phyloP scores from a whole-genome alignment of 371 early-diverging fungal genomes.

The Synchytrium microbalum region DNA sequence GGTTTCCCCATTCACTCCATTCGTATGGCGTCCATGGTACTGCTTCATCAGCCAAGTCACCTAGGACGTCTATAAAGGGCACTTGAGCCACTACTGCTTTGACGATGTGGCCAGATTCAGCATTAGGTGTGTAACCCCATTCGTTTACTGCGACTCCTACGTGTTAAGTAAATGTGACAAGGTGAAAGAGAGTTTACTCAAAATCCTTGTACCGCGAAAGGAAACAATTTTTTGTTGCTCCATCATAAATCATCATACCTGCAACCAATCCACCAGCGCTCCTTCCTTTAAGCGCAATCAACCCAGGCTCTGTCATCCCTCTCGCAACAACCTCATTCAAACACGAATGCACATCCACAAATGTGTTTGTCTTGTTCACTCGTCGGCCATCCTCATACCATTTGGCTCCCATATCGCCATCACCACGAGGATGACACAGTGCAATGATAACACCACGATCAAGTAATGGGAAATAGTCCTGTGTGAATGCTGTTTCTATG shows the following conservation, averaged over 20 bases:
- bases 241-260: slow-evolving; percentile 23
- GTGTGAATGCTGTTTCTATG: slow-evolving; percentile 26
- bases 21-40: slow-evolving; percentile 54
- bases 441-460: slow-evolving; percentile 35
- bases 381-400: slow-evolving; percentile 45
- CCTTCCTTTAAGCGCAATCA: slow-evolving; percentile 34
- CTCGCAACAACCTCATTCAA: slow-evolving; percentile 24
- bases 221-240: too few relatives aligned
- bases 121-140: not conserved
- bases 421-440: slow-evolving; percentile 47
- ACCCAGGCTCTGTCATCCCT: slow-evolving; percentile 6
- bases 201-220: too few relatives aligned
- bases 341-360: slow-evolving; percentile 37
- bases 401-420: slow-evolving; percentile 37
- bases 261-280: slow-evolving; percentile 50
- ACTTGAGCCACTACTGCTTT: slow-evolving; percentile 41
- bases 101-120: slow-evolving; percentile 11
- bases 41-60: slow-evolving; percentile 37
- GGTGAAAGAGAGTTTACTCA: too few relatives aligned
- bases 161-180: too few relatives aligned
- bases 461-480: slow-evolving; percentile 28
- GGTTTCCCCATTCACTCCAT: slow-evolving; percentile 49
- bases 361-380: slow-evolving; percentile 36
- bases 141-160: slow-evolving; percentile 6
- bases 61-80: slow-evolving; percentile 47